phyloP scores from a whole-genome alignment of 2,329 filamentous ascomycete genomes.

The Acarospora socialis region DNA sequence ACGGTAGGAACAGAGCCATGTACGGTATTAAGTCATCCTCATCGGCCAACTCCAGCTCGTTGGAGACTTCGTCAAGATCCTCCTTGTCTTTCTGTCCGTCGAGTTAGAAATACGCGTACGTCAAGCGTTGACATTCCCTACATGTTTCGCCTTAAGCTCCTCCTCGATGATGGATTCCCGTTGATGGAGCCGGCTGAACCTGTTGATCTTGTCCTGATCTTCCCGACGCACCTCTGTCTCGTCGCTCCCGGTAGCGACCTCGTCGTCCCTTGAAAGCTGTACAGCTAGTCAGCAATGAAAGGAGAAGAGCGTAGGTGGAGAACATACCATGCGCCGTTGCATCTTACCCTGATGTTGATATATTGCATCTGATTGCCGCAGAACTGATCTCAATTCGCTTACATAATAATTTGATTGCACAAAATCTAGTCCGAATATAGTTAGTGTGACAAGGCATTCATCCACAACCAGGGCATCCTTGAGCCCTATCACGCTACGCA shows the following conservation, averaged over 20 bases:
- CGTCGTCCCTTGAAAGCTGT: constrained; percentile 88
- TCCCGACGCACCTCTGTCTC: constrained; percentile 91
- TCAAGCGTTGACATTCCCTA: constrained; percentile 27
- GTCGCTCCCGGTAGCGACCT: constrained; percentile 55
- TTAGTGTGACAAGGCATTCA: no score
- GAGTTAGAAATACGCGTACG: background rate
- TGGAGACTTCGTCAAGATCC: constrained; percentile 83
- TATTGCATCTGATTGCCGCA: no score
- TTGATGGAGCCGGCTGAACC: constrained; percentile 87
- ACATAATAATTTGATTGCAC: no score
- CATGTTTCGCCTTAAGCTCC: constrained; percentile 64
- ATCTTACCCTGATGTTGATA: no score
- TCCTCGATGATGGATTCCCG: constrained; percentile 67
- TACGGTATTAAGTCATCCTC: constrained; percentile 90
- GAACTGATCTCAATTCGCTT: no score
- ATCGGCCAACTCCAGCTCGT: constrained; percentile 83
- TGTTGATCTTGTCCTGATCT: constrained; percentile 98
- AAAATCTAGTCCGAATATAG: no score
- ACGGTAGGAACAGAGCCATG: constrained; percentile 21
- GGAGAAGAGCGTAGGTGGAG: constrained; percentile 12
- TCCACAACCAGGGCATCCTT: no score
- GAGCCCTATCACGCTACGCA: no score
- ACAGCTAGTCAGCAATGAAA: background rate
- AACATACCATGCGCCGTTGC: constrained; percentile 31
- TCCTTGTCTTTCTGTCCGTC: constrained; percentile 81